Evolutionary conservation across 108 stramenopile genomes (phyloP), one percentile per base, ranked within the genome.

Genomic region (Mediolabrus comicus): DNA sequence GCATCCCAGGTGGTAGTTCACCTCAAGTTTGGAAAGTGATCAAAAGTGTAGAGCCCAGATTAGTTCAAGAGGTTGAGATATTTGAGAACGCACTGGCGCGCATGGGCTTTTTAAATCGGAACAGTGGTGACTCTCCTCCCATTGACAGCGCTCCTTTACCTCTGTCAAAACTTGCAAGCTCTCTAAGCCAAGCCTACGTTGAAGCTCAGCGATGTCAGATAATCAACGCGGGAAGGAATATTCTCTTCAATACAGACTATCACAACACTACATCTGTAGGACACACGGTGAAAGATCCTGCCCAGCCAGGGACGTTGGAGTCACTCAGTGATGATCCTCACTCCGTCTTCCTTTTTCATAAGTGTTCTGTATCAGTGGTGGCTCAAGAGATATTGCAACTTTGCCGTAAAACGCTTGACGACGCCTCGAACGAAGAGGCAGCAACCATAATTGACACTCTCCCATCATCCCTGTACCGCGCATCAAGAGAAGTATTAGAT

Each of bases 231-330:
- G 93, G 89, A 17, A 65, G 90, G 56, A 59, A 81, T 32, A 77
- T 94, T n/a, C 60, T 92, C n/a, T 59, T 84, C 11, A 70, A 78
- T 32, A 80, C 81, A 28, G 93, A 95, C 76, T 95, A 92, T 53
- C 93, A 95, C 80, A 92, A 92, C 71, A 88, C 89, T 8, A 62
- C 75, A 6, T 32, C 49, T 24, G 91, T 87, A 13, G 93, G 93
- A 9, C 77, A 79, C 17, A 75, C 76, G 52, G 74, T 55, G 7
- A 59, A 28, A 14, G 59, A 61, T 29, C 72, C 51, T 63, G 77
- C 74, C 28, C 62, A 67, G 16, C 36, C 53, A n/a, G 76, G 66
- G 3, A 74, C 75, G 3, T 59, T 74, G 10, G 73, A 70, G 43
- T 70, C 68, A 13, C 59, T 74, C 14, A 75, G 84, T 53, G 75